phyloP scores from a whole-genome alignment of 192 early-diverging fungal species.

The Pecoramyces ruminantium region DNA sequence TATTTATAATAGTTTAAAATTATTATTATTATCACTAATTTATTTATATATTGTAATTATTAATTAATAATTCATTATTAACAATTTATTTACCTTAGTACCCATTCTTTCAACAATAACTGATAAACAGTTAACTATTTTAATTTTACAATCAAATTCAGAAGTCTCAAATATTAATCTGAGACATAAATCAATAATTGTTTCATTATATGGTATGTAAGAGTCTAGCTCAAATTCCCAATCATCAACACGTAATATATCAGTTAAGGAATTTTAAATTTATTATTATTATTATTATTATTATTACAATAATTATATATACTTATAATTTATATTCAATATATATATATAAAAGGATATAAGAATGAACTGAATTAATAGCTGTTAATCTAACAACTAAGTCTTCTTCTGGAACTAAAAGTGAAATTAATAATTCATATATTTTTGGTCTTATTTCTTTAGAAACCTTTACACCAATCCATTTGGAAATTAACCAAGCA shows the following conservation, averaged over 20 bases:
- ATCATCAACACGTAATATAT: slow-evolving; percentile 45
- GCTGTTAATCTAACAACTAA: slow-evolving; percentile 67
- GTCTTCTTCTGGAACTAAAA: slow-evolving; percentile 52
- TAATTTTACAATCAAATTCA: slow-evolving; percentile 59
- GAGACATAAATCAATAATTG: slow-evolving; percentile 33
- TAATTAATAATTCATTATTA: not conserved
- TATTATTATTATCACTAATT: too few relatives aligned
- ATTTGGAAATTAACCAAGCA: slow-evolving; percentile 68
- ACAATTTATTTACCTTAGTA: slow-evolving; percentile 13
- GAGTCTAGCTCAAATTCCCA: slow-evolving; percentile 65
- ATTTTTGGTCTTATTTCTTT: slow-evolving; percentile 37
- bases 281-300: too few relatives aligned
- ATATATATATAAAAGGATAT: slow-evolving; percentile 16
- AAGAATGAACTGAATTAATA: slow-evolving; percentile 25
- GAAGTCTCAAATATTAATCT: slow-evolving; percentile 41
- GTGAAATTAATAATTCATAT: slow-evolving; percentile 52
- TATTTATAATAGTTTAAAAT: not conserved
- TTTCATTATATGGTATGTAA: slow-evolving; percentile 51
- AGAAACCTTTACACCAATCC: slow-evolving; percentile 62
- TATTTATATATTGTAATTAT: too few relatives aligned
- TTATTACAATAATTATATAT: too few relatives aligned
- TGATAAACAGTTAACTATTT: slow-evolving; percentile 52
- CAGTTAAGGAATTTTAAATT: not conserved
- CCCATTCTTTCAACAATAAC: slow-evolving; percentile 64
- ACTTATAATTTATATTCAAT: not conserved